A percentile compares a stretch with the other conserved stretches of the same genome.
These are phyloP conservation scores for Triangularia setosa DNA, from an alignment of 2,329 filamentous ascomycete genomes.

Conservation along the genomic window DNA sequence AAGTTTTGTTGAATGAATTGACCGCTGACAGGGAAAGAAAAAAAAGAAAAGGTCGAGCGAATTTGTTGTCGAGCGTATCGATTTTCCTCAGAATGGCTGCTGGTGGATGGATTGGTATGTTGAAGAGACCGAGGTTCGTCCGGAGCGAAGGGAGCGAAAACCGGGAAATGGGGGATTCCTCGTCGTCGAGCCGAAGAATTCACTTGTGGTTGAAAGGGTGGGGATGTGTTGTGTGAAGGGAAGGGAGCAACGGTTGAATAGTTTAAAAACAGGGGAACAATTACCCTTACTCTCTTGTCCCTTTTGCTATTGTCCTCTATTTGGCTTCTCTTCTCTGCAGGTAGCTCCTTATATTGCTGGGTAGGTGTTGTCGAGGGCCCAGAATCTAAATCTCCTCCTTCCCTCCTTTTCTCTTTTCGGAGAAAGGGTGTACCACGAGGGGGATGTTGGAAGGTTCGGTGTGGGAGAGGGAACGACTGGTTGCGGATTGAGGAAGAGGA, in stretches of 20 bases:
- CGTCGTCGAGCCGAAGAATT: slow-evolving; percentile 43
- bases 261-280: slow-evolving; percentile 11
- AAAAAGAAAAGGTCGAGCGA: not conserved
- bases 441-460: slow-evolving; percentile 42
- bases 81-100: not conserved
- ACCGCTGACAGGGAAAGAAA: no score
- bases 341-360: slow-evolving; percentile 27
- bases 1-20: not conserved
- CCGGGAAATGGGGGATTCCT: slow-evolving; percentile 40
- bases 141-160: slow-evolving; percentile 35
- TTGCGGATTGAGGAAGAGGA: slow-evolving; percentile 36
- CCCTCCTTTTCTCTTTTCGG: slow-evolving; percentile 31
- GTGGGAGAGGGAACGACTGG: slow-evolving; percentile 54
- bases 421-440: slow-evolving; percentile 31
- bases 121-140: slow-evolving; percentile 11
- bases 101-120: slow-evolving; percentile 11
- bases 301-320: not conserved
- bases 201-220: slow-evolving; percentile 18
- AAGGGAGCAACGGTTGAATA: slow-evolving; percentile 15
- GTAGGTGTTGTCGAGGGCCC: slow-evolving; percentile 28
- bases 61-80: not conserved
- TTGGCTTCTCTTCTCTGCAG: not conserved
- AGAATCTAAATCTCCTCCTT: slow-evolving; percentile 32
- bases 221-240: slow-evolving; percentile 10
- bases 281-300: slow-evolving; percentile 7